phyloP scores from a whole-genome alignment of 352 stramenopile species.

The Phytophthora kernoviae region DNA sequence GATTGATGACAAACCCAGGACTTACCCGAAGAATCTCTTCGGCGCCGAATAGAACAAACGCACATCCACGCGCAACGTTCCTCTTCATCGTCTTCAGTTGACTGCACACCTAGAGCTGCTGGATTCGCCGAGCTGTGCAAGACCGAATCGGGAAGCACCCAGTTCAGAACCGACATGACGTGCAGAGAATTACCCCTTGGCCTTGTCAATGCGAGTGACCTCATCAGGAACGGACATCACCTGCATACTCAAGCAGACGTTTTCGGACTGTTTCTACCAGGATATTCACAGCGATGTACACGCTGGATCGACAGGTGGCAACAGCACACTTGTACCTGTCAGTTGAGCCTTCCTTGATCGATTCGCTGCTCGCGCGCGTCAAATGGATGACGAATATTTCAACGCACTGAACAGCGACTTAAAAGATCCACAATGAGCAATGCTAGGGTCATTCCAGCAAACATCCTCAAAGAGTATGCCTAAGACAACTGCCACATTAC shows the following conservation, averaged over 20 bases:
- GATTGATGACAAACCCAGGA: constrained; percentile 60
- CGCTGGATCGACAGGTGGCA: constrained; percentile 21
- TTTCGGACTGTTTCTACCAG: constrained; percentile 79
- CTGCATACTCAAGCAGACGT: constrained; percentile 64
- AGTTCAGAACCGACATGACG: constrained; percentile 68
- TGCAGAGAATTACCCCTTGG: constrained; percentile 68
- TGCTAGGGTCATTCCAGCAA: too few relatives aligned
- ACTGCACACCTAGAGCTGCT: constrained; percentile 18
- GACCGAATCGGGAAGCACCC: constrained; percentile 64
- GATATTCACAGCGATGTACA: constrained; percentile 52
- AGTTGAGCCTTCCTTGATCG: constrained; percentile 18
- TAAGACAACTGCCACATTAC: too few relatives aligned
- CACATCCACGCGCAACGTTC: constrained; percentile 71
- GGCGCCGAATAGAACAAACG: constrained; percentile 88
- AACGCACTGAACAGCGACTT: constrained; percentile 5
- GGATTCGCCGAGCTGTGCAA: constrained; percentile 35
- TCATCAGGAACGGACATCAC: constrained; percentile 68
- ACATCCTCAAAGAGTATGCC: too few relatives aligned
- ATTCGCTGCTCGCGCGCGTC: constrained; percentile 14
- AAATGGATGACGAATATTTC: constrained; percentile 13
- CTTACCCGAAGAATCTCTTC: constrained; percentile 92
- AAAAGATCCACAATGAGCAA: too few relatives aligned
- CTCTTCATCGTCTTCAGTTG: constrained; percentile 46
- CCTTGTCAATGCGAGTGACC: constrained; percentile 56
- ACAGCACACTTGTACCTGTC: constrained; percentile 8